Evolutionary conservation across 371 early-diverging fungal species (phyloP), one percentile per base, ranked within the genome.

Genomic region (Paramicrosporidium saccamoebae): DNA sequence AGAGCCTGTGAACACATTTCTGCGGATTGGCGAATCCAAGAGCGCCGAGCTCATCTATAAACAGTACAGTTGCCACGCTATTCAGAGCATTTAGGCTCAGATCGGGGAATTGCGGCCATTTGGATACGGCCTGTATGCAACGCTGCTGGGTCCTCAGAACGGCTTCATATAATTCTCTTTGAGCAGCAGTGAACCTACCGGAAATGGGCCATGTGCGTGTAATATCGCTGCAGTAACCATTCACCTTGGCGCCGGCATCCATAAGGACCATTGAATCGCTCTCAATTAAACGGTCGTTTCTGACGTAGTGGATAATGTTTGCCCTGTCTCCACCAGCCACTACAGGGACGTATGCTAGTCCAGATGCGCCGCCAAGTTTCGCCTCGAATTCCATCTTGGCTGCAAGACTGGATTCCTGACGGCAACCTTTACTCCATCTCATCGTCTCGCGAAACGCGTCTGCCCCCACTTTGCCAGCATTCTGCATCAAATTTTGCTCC

Each of bases 281-380:
- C 52, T 58, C 16, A 64, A 30, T 12, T 1, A 46, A 36, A 37
- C 56, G 57, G 29, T 69, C 58, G 38, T 92, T 92, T 26, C 56
- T 49, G 12, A 79, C 79, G 43, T 86, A 92, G 37, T 92, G 94
- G 53, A 92, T 50, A 3, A 66, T 60, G 27, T 78, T 41, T 4
- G 81, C 79, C 32, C 81, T 78, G 12, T 51, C 50, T n/a, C 86
- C 86, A 7, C 67, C 57, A 2, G 82, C 88, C 12, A 86, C 74
- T 0, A 92, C 94, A 1, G 94, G 94, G 4, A 92, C 79, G 43
- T 86, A 92, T 3, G 79, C 75, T 14, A 74, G 42, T n/a, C 58
- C 58, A 17, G 48, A 54, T 0, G 66, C 58, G 0, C 71, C 73
- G 16, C 52, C 41, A 45, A 49, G 43, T 22, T 64, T 46, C 19